Base-by-base conservation (phyloP, 257 asterid species). In the Thymus quinquecostatus region DNA sequence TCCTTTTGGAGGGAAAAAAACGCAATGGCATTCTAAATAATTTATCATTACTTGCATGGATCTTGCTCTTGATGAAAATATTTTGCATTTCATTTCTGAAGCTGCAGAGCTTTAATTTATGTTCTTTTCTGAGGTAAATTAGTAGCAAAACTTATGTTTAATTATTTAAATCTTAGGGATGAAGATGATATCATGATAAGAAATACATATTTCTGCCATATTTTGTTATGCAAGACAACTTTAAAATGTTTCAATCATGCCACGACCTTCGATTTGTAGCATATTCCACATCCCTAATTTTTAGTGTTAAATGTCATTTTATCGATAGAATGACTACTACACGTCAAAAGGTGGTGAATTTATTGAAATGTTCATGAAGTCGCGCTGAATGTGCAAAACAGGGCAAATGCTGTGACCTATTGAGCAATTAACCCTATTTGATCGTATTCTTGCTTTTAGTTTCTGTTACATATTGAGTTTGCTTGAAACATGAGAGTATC, bases 1-100 rank as follows among this genome's bases (percentile, higher is more conserved):
- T 40, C 43, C 44, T 63, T 64, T 60, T 65, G 60, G 65, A 64
- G 10, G 60, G 65, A 64, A 12, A 29, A 28, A n/a, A 21, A 30
- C 29, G 29, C 13, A 41, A 32, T 43, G 13, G 5, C 7, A 27
- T 10, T 50, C 34, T 59, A 10, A 44, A 49, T 59, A 14, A 36
- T 7, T 27, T 65, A 44, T 64, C 38, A 13, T 3, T 38, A 66
- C 7, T 27, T 10, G 57, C 40, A 55, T 68, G 51, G 66, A 14
- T 13, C 21, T 38, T 50, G 44, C 50, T 21, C 51, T 5, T 6
- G 38, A n/a, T 58, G 13, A 50, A 65, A 7, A 4, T 38, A 45
- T 11, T 57, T 65, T 6, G 34, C 5, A 8, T 38, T 58, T 36
- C 13, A 12, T 57, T 4, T 36, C 5, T 6, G 44, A 36, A 58